phyloP scores from a whole-genome alignment of 2,329 filamentous ascomycete genomes.

The Hypoxylon sp. region DNA sequence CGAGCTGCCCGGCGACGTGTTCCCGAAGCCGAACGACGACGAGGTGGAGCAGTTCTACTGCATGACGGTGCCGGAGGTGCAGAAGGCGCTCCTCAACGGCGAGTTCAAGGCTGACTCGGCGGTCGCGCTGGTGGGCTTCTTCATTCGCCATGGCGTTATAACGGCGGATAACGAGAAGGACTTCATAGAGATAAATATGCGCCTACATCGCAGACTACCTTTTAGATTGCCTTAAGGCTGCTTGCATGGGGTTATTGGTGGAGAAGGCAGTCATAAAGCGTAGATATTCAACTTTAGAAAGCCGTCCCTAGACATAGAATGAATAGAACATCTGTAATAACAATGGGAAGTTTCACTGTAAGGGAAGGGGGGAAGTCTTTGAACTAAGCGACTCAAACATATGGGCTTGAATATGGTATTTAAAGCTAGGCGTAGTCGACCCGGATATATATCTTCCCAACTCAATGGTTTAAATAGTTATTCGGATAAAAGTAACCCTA shows the following conservation, averaged over 20 bases:
- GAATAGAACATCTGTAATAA: not conserved
- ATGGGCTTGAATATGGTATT: not conserved
- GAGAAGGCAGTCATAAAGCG: not conserved
- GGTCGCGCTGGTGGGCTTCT: slow-evolving; percentile 82
- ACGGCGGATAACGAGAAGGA: slow-evolving; percentile 78
- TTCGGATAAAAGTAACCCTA: no score
- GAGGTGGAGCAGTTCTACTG: slow-evolving; percentile 83
- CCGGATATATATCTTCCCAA: not conserved
- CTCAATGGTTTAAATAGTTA: no score
- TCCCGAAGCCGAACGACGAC: slow-evolving; percentile 76
- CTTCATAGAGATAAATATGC: slow-evolving; percentile 73
- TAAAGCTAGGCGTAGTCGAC: not conserved
- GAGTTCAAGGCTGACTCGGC: slow-evolving; percentile 91
- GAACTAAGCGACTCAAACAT: not conserved
- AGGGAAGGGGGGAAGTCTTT: no score
- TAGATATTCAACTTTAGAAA: not conserved
- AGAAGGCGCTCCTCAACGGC: slow-evolving; percentile 69
- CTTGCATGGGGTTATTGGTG: not conserved
- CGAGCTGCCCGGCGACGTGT: slow-evolving; percentile 67
- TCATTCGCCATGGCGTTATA: slow-evolving; percentile 80
- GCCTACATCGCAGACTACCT: slow-evolving; percentile 59
- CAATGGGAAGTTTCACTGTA: not conserved
- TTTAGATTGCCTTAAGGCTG: slow-evolving; percentile 35
- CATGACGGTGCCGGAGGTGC: slow-evolving; percentile 70
- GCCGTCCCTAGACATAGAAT: not conserved